A percentile compares a stretch with the other conserved stretches of the same genome.
These are phyloP conservation scores for Xylariaceae sp. DNA, from an alignment of 2,329 filamentous ascomycete species.

Conservation along the genomic window DNA sequence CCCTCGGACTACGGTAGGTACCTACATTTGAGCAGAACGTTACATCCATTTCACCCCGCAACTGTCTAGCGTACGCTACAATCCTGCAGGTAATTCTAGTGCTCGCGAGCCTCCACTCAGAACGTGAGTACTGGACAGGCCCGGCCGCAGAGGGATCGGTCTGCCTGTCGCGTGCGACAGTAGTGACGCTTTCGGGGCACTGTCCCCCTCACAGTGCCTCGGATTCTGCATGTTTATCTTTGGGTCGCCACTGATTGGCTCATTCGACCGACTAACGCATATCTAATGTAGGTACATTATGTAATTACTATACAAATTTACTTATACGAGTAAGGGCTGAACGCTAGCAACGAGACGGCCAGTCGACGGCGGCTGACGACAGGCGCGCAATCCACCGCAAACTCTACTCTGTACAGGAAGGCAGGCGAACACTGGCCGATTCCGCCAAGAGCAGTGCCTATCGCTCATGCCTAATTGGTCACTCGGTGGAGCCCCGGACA, in stretches of 20 bases:
- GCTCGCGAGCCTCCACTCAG: neutral
- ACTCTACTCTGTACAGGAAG: neutral
- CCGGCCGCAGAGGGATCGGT: neutral
- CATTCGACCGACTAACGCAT: conserved; percentile 11
- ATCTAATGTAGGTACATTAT: neutral
- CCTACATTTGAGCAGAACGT: neutral
- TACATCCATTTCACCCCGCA: neutral
- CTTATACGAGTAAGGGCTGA: conserved; percentile 11
- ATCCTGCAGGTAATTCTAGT: neutral
- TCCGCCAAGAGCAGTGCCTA: conserved; percentile 4
- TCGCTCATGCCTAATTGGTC: conserved; percentile 13
- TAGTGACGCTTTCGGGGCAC: conserved; percentile 15
- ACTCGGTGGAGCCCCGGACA: neutral
- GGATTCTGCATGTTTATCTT: conserved; percentile 31
- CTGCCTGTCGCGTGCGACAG: conserved; percentile 11
- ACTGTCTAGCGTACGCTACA: neutral
- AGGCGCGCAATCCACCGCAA: neutral
- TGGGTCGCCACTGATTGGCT: conserved; percentile 25
- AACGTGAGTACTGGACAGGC: neutral
- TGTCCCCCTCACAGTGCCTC: conserved; percentile 28
- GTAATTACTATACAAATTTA: neutral
- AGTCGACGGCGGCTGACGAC: neutral
- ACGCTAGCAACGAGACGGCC: conserved; percentile 1
- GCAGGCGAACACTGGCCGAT: neutral
- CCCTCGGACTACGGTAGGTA: neutral